phyloP scores from a whole-genome alignment of 257 asterid genomes.

The Cruciata laevipes region DNA sequence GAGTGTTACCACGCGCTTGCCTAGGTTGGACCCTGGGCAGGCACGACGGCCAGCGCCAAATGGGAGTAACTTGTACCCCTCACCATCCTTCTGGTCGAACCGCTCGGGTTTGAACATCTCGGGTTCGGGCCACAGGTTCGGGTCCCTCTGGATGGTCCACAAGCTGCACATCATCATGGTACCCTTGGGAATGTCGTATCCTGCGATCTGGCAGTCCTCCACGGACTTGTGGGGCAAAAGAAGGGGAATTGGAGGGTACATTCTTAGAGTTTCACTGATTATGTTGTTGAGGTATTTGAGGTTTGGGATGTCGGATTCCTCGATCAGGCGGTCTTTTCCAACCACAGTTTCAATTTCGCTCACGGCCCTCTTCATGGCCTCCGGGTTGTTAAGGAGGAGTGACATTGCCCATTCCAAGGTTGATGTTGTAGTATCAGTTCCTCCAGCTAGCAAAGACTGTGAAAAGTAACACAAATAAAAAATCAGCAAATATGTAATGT shows the following conservation, averaged over 20 bases:
- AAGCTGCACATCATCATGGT: constrained; percentile 9
- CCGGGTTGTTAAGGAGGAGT: constrained; percentile 8
- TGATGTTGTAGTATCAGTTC: constrained; percentile 11
- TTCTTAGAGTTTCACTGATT: constrained; percentile 9
- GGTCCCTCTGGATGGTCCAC: constrained; percentile 10
- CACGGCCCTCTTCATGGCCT: constrained; percentile 7
- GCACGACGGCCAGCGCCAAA: constrained; percentile 6
- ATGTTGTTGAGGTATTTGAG: constrained; percentile 7
- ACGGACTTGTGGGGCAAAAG: constrained; percentile 7
- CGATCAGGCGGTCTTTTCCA: constrained; percentile 5
- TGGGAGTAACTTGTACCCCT: constrained; percentile 7
- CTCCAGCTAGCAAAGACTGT: constrained; percentile 11
- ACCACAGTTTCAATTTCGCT: not conserved
- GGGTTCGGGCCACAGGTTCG: constrained; percentile 4
- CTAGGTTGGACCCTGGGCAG: constrained; percentile 2
- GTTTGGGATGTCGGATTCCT: constrained; percentile 9
- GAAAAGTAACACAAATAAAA: not conserved
- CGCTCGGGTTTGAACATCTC: constrained; percentile 7
- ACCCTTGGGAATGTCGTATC: constrained; percentile 5
- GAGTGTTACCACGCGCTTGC: not conserved
- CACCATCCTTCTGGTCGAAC: constrained; percentile 3
- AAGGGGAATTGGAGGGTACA: constrained; percentile 6
- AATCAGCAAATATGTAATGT: not conserved
- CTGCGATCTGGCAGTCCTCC: not conserved
- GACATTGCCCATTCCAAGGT: constrained; percentile 15